Evolutionary conservation across 345 rosid species (phyloP), one percentile per base, ranked within the genome.

Genomic region (Geranium brycei): DNA sequence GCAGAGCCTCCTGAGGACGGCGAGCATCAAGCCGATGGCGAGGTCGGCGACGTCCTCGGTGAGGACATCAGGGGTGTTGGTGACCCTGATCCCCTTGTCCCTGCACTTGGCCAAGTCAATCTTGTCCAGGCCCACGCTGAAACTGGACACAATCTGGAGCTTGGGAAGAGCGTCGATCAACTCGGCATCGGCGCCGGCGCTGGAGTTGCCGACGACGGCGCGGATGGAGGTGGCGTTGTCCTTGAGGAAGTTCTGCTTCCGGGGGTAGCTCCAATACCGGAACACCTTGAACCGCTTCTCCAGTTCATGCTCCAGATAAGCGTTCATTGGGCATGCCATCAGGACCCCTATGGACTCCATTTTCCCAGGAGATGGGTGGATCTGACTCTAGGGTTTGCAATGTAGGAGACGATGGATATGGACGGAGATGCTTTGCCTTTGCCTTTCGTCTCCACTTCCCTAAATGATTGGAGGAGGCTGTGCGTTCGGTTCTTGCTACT

Each of bases 11-110:
- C 84, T 82, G 71, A 81, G 6, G 19, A 87, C 84, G 59, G 77
- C 82, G 68, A 84, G 57, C 7, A 78, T 76, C 77, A 87, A 71
- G 18, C 80, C 92, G 17, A 84, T 75, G 1, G 87, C 86, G 64
- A 73, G 63, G 68, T 84, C 89, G 0, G 87, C 92, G 53, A 78
- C 86, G 70, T 84, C 86, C 18, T 84, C 86, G 15, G 86, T 87
- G 83, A 87, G 66, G 19, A 87, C 89, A 59, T 87, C 86, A 0
- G 86, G 89, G 5, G 87, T 84, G 62, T 82, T 82, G 17, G 87
- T 71, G 35, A 84, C 89, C 65, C 83, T 71, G 35, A 87, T 75
- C 31, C 85, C 89, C 63, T 67, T 87, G 73, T 82, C 86, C 66
- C 60, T 59, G 51, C 86, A 87, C 66, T 69, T 87, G 0, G 18